A percentile compares a stretch with the other conserved stretches of the same genome.
Evolutionary conservation across 257 asterid genomes (phyloP).

Genomic region (Fraxinus americana): DNA sequence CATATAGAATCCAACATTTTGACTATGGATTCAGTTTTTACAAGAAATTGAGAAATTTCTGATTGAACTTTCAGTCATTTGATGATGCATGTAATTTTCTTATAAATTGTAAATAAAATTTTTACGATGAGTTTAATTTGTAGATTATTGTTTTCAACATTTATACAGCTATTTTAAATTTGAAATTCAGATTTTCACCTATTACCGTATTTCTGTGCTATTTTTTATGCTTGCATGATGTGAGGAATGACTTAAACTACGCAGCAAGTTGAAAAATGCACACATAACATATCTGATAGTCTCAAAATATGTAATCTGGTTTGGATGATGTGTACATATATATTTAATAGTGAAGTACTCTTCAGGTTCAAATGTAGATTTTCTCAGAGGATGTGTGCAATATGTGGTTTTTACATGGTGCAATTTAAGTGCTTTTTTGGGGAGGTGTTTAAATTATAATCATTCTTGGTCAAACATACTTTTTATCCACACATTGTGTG

Average conservation of each 20-base stretch:
- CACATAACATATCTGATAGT: background rate
- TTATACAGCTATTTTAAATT: background rate
- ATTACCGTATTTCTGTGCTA: background rate
- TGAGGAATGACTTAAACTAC: background rate
- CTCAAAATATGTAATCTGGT: background rate
- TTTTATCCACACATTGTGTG: background rate
- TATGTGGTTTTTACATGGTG: background rate
- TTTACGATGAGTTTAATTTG: background rate
- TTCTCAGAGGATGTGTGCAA: background rate
- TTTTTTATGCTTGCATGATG: background rate
- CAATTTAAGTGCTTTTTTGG: background rate
- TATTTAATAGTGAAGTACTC: background rate
- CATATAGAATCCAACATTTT: background rate
- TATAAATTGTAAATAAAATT: background rate
- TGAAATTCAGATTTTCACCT: background rate
- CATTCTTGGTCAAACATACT: background rate
- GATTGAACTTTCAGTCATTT: background rate
- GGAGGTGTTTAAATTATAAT: background rate
- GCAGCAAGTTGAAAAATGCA: background rate
- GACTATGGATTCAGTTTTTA: background rate
- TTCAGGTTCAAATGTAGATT: background rate
- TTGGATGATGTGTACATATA: background rate
- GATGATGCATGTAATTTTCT: background rate
- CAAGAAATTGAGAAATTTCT: background rate
- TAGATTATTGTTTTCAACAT: background rate